Percentiles rank a stretch among this genome's conserved stretches.
Conservation (phyloP, 2,329 filamentous ascomycete genomes). For the Aspergillus thermomutatus region DNA sequence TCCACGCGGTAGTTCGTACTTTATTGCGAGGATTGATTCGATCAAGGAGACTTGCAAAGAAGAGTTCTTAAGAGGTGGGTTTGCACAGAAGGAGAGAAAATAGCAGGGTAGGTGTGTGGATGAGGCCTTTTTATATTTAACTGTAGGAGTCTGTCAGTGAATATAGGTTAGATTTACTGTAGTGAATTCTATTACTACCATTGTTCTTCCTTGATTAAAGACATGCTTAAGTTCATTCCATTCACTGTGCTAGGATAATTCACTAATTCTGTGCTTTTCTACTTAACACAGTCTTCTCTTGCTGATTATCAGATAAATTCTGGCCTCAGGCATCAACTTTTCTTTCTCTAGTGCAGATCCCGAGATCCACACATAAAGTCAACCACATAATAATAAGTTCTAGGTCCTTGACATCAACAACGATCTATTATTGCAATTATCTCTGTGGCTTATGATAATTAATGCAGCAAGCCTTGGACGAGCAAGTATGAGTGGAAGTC, state of each 20-base stretch:
- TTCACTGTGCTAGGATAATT: background rate
- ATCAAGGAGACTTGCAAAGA: background rate
- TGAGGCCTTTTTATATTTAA: background rate
- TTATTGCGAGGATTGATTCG: too few relatives aligned
- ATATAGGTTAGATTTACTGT: background rate
- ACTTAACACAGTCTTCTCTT: background rate
- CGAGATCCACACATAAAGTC: too few relatives aligned
- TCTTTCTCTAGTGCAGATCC: too few relatives aligned
- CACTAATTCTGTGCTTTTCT: too few relatives aligned
- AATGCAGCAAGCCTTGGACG: background rate
- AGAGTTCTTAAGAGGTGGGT: too few relatives aligned
- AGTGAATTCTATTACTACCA: background rate
- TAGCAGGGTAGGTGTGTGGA: background rate
- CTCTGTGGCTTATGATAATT: background rate
- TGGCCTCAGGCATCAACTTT: background rate
- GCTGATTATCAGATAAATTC: background rate
- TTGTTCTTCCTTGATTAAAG: background rate
- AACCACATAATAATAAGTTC: too few relatives aligned
- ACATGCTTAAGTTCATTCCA: background rate
- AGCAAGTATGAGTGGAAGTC: background rate
- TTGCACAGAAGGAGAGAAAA: background rate
- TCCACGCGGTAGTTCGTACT: too few relatives aligned
- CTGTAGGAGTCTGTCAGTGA: background rate
- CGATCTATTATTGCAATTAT: too few relatives aligned
- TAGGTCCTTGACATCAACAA: too few relatives aligned